Evolutionary conservation across 129 eudicot genomes (phyloP), one percentile per base, ranked within the genome.

Genomic region (Flaveria robusta): DNA sequence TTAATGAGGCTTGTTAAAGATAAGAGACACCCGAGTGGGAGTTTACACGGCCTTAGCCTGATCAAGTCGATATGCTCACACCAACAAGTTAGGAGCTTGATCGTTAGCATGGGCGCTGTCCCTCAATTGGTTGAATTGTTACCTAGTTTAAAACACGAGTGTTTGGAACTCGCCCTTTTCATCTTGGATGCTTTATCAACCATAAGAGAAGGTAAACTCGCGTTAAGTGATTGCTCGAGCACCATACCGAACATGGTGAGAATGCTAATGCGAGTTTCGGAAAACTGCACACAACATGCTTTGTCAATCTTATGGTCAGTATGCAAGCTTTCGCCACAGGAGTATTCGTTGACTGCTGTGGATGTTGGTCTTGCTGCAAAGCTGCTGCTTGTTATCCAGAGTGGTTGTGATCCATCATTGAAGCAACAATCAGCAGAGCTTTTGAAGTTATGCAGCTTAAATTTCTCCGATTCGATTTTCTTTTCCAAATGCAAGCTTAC

Each of bases 291-390:
- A 20, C 76, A 80, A 47, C 42, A 70, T 41, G 87, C 82, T 1
- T 41, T 84, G 41, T 80, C 87, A 14, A 80, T 84, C 66, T 80
- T 84, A 50, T 84, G 77, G 79, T 63, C 82, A 3, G 59, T 84
- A 10, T 84, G 87, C 78, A 66, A 84, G 66, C 65, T 80, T 46
- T 74, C 87, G 12, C 87, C 87, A 0, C 82, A 80, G 10, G 85
- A 84, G 68, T 84, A 59, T 72, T 76, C 87, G 0, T 31, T 68
- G 68, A 39, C 76, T 59, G 87, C 85, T 31, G 85, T 80, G 7
- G 85, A 84, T 76, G 87, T 83, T 11, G 87, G 85, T 56, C 87
- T 84, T 65, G 85, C 85, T 9, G 87, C 87, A 52, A 84, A 84
- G 87, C 82, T 84, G 27, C 79, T 84, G 8, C 84, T 84, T 56